A percentile compares a stretch with the other conserved stretches of the same genome.
Conservation (phyloP, 2,329 filamentous ascomycete genomes). For the Allantophomopsis cytisporea region DNA sequence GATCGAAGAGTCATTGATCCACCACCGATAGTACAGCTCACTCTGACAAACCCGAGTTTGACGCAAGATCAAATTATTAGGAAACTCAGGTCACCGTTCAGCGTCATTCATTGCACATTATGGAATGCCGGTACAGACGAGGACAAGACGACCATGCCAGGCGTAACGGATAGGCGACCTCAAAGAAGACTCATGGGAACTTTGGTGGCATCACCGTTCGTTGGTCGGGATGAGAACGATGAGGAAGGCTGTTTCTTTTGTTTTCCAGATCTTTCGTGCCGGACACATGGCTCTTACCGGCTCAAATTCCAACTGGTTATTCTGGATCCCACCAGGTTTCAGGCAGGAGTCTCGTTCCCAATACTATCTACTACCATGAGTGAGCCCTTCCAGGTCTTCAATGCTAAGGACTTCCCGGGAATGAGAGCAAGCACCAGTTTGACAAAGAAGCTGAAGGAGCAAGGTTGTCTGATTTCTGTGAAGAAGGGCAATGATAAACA, state of each 20-base stretch:
- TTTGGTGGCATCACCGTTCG: slow-evolving; percentile 62
- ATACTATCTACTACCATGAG: slow-evolving; percentile 42
- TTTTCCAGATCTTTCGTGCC: slow-evolving; percentile 70
- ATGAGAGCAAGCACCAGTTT: slow-evolving; percentile 68
- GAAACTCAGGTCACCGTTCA: slow-evolving; percentile 45
- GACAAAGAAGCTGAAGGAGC: slow-evolving; percentile 61
- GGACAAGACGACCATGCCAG: slow-evolving; percentile 59
- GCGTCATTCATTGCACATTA: slow-evolving; percentile 65
- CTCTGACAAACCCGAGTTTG: slow-evolving; percentile 42
- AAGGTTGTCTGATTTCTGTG: slow-evolving; percentile 73
- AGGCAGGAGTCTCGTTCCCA: slow-evolving; percentile 35
- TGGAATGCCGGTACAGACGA: slow-evolving; percentile 54
- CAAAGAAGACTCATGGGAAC: slow-evolving; percentile 71
- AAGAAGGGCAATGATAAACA: slow-evolving; percentile 69
- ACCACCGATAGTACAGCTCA: slow-evolving; percentile 67
- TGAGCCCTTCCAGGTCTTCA: slow-evolving; percentile 67
- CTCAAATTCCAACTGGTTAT: slow-evolving; percentile 63
- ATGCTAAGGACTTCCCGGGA: slow-evolving; percentile 74
- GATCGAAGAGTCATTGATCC: slow-evolving; percentile 75
- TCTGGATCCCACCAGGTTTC: slow-evolving; percentile 47
- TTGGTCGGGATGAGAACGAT: slow-evolving; percentile 60
- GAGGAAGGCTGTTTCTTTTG: slow-evolving; percentile 74
- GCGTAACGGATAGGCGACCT: slow-evolving; percentile 43
- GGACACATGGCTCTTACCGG: slow-evolving; percentile 63
- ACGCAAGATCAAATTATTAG: slow-evolving; percentile 36